Conservation (phyloP, 2,329 filamentous ascomycete species). For the Pseudogymnoascus sp. region DNA sequence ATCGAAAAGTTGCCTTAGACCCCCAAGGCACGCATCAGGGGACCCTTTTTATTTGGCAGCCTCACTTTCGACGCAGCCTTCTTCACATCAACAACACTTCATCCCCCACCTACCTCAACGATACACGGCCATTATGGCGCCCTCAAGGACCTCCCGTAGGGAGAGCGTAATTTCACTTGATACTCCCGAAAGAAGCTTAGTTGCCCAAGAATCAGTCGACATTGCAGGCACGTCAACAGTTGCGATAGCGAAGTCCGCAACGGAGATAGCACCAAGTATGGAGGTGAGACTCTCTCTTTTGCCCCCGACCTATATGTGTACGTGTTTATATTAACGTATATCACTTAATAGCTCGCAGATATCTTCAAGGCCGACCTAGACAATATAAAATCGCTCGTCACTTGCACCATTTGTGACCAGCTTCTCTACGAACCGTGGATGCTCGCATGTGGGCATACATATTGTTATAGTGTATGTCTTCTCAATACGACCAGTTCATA, state of each 20-base stretch:
- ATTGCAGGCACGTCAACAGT: slow-evolving; percentile 11
- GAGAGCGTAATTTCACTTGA: background rate
- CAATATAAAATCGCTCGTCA: slow-evolving; percentile 53
- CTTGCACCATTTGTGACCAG: slow-evolving; percentile 63
- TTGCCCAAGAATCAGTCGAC: background rate
- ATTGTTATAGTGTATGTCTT: slow-evolving; percentile 57
- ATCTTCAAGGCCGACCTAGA: slow-evolving; percentile 46
- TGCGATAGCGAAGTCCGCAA: slow-evolving; percentile 9
- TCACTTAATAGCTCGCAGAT: slow-evolving; percentile 21
- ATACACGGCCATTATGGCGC: slow-evolving; percentile 15
- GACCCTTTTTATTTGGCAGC: slow-evolving; percentile 1
- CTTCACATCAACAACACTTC: background rate
- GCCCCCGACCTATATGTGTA: background rate
- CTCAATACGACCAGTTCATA: background rate
- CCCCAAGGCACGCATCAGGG: background rate
- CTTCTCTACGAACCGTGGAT: slow-evolving; percentile 66
- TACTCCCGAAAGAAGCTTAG: background rate
- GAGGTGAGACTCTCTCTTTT: slow-evolving; percentile 17
- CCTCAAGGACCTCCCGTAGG: slow-evolving; percentile 15
- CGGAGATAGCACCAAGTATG: slow-evolving; percentile 15
- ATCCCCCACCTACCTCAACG: background rate
- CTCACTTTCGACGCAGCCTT: slow-evolving; percentile 10
- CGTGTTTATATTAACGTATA: slow-evolving; percentile 9
- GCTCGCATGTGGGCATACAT: slow-evolving; percentile 63
- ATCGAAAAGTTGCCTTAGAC: background rate